Evolutionary conservation across 768 basidiomycete species (phyloP), one percentile per base, ranked within the genome.

Genomic region (Chalciporus sphaerocephalus): DNA sequence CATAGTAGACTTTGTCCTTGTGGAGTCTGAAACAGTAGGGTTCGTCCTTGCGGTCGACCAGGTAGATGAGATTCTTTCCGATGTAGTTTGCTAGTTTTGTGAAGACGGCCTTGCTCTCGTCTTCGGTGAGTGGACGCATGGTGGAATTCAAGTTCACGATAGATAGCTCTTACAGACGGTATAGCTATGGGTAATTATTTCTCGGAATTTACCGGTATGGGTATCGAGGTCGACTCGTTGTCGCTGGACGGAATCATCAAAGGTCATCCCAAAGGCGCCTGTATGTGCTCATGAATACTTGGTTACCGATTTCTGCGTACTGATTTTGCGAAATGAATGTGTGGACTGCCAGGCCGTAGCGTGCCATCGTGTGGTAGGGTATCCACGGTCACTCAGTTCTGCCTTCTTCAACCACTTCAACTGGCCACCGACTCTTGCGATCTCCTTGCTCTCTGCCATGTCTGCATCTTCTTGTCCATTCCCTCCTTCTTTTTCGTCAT

Each of bases 11-110:
- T 43, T 92, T 78, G 66, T 95, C 95, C 59, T 81, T 90, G 61
- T 98, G 93, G 27, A 98, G 69, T 50, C 95, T 83, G 72, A 98
- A 97, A 70, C 94, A 96, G 66, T 95, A 87, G 12, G 91, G 84
- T 59, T 96, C 94, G 62, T 96, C 94, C 54, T 85, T 80, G 59
- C 94, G 75, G 74, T 98, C 95, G 50, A 98, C 90, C 52, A 97
- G 78, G 62, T 96, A 91, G 23, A 98, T 85, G 15, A 99, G 76
- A 59, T 98, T 98, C 68, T 93, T 94, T 50, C 96, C 96, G 59
- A 99, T 89, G 67, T 96, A 99, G 69, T 96, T 97, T 38, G 96
- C 92, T 32, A 99, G 80, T 67, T 99, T 99, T 32, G 88, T 85
- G 59, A 98, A 99, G 12, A 98, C 89, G 0, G 87, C 79, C 65